Evolutionary conservation across 2,329 filamentous ascomycete genomes (phyloP).

Genomic region (Trichoderma hamatum): DNA sequence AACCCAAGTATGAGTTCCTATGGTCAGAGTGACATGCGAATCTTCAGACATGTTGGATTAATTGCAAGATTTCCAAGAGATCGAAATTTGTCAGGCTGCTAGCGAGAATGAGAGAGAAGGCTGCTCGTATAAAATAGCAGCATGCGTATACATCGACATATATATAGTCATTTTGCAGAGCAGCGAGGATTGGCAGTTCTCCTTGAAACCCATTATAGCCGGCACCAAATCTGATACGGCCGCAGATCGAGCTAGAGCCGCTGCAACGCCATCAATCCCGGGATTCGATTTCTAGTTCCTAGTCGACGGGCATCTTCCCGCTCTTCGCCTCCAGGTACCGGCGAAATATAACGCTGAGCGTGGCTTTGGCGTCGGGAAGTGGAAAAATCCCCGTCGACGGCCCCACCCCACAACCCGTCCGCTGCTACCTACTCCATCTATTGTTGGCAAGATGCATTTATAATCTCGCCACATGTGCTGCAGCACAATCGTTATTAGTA

Average conservation of each 20-base stretch:
- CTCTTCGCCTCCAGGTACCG: not conserved
- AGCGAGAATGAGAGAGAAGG: not conserved
- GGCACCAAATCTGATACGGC: not conserved
- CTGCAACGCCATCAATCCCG: not conserved
- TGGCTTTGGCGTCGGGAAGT: not conserved
- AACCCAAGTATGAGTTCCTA: slow-evolving; percentile 19
- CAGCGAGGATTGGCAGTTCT: not conserved
- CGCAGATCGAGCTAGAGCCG: not conserved
- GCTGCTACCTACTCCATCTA: not conserved
- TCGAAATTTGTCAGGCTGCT: too few species aligned
- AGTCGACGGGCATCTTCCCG: not conserved
- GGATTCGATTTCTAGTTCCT: too few species aligned
- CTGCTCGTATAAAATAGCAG: not conserved
- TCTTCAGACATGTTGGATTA: slow-evolving; percentile 5
- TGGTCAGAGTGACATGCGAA: not conserved
- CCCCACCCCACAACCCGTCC: not conserved
- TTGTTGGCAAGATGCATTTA: not conserved
- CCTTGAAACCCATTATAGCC: not conserved
- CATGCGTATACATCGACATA: not conserved
- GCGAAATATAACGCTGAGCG: not conserved
- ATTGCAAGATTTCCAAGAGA: not conserved
- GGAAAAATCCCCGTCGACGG: slow-evolving; percentile 2
- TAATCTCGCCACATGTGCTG: not conserved
- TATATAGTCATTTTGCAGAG: not conserved
- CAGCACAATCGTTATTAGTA: not conserved